Evolutionary conservation across 2,329 filamentous ascomycete species (phyloP).

Genomic region (Cyclaneusma minus): DNA sequence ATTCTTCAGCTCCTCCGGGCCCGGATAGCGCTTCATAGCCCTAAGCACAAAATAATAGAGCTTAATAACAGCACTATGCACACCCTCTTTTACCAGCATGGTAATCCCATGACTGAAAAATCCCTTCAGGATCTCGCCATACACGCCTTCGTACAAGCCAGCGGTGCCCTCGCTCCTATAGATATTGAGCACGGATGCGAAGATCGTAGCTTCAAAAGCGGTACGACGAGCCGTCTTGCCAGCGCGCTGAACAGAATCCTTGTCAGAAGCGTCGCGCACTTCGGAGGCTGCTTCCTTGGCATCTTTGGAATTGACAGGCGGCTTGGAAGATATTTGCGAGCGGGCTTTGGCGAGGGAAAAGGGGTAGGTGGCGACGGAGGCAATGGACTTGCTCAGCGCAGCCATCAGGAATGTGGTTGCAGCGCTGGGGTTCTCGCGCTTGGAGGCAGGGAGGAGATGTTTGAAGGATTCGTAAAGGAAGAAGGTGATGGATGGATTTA

Average conservation of each 20-base stretch:
- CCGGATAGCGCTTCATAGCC: slow-evolving; percentile 25
- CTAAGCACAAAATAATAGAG: slow-evolving; percentile 53
- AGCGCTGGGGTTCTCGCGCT: slow-evolving; percentile 34
- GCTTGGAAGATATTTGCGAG: slow-evolving; percentile 43
- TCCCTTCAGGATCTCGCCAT: slow-evolving; percentile 63
- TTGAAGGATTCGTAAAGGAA: slow-evolving; percentile 63
- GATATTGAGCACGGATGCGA: slow-evolving; percentile 44
- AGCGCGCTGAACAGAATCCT: slow-evolving; percentile 12
- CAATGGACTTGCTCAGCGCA: slow-evolving; percentile 63
- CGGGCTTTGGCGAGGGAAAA: slow-evolving; percentile 74
- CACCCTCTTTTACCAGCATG: slow-evolving; percentile 70
- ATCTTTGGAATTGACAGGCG: slow-evolving; percentile 16
- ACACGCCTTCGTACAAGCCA: slow-evolving; percentile 62
- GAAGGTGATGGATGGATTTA: slow-evolving; percentile 80
- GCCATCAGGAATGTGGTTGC: slow-evolving; percentile 49
- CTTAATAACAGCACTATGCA: slow-evolving; percentile 58
- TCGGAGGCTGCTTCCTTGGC: slow-evolving; percentile 10
- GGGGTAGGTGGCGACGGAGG: slow-evolving; percentile 67
- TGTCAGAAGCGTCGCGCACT: slow-evolving; percentile 17
- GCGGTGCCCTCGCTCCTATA: slow-evolving; percentile 46
- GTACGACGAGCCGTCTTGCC: slow-evolving; percentile 9
- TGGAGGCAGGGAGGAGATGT: slow-evolving; percentile 37
- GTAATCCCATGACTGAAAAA: slow-evolving; percentile 79
- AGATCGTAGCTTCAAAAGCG: slow-evolving; percentile 33
- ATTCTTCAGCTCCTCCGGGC: slow-evolving; percentile 23